Conservation (phyloP, 2,329 filamentous ascomycete species). For the Periconia digitata region DNA sequence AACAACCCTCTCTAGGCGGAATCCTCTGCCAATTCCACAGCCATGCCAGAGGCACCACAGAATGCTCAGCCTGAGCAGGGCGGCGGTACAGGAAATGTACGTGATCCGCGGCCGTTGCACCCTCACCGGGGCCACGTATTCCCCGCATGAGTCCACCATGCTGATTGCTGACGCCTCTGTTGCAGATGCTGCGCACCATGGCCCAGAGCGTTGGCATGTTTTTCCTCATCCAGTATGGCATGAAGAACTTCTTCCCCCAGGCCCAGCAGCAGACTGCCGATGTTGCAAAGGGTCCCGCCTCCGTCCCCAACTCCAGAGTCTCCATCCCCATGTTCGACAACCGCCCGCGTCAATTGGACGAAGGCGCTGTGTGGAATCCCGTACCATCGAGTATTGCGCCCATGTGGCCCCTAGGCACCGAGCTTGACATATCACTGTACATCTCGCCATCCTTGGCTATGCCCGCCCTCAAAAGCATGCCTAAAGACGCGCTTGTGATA, state of each 20-base stretch:
- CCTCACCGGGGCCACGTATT: neutral
- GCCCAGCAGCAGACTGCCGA: constrained; percentile 15
- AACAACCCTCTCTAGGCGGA: constrained; percentile 11
- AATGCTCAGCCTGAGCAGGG: constrained; percentile 21
- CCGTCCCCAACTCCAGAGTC: constrained; percentile 29
- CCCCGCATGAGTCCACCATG: neutral
- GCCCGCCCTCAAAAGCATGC: constrained; percentile 65
- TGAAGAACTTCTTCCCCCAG: constrained; percentile 57
- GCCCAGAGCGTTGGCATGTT: constrained; percentile 63
- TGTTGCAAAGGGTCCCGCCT: constrained; percentile 22
- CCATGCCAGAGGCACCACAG: constrained; percentile 35
- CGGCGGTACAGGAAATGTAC: constrained; percentile 22
- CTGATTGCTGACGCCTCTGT: constrained; percentile 16
- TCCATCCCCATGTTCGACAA: constrained; percentile 40
- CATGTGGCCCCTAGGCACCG: constrained; percentile 80
- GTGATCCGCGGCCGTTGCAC: constrained; percentile 10
- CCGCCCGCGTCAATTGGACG: constrained; percentile 49
- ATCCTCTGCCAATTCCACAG: constrained; percentile 13
- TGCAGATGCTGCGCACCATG: constrained; percentile 41
- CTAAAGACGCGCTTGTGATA: constrained; percentile 71
- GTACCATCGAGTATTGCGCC: constrained; percentile 75
- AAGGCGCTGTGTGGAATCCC: constrained; percentile 59
- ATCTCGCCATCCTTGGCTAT: constrained; percentile 75
- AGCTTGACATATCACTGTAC: constrained; percentile 81
- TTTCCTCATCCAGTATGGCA: constrained; percentile 59